A percentile compares a stretch with the other conserved stretches of the same genome.
Conservation (phyloP, 2,329 filamentous ascomycete species). For the Fusarium chlamydosporum region DNA sequence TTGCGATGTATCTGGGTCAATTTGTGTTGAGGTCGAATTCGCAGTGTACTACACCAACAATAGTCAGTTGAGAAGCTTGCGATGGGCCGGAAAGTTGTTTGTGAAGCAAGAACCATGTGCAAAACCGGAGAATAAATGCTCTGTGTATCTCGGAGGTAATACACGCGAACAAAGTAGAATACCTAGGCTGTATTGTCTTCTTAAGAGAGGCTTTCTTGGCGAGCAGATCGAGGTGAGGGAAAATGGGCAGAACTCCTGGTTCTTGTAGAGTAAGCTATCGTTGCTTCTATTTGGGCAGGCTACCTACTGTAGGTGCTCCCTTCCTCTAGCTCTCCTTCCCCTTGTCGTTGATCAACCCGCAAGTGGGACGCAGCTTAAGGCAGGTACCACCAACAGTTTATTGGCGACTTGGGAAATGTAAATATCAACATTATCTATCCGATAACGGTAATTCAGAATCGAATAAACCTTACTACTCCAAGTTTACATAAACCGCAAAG, state of each 20-base stretch:
- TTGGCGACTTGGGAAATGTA: not conserved
- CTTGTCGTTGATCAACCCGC: slow-evolving; percentile 7
- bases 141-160: slow-evolving; percentile 17
- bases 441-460: not conserved
- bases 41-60: not conserved
- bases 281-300: not conserved
- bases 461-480: not conserved
- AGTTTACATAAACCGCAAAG: not conserved
- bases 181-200: not conserved
- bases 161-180: slow-evolving; percentile 5
- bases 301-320: not conserved
- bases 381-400: not conserved
- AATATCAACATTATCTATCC: not conserved
- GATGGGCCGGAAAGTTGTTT: slow-evolving; percentile 1
- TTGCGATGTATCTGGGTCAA: not conserved
- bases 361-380: slow-evolving; percentile 4
- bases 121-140: slow-evolving; percentile 36
- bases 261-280: not conserved
- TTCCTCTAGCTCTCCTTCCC: slow-evolving; percentile 1
- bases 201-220: not conserved
- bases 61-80: not conserved
- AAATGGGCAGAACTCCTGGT: not conserved
- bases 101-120: slow-evolving; percentile 15
- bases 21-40: not conserved
- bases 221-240: not conserved